phyloP scores from a whole-genome alignment of 2,329 filamentous ascomycete genomes.

The Parasarocladium wereldwijsianum region DNA sequence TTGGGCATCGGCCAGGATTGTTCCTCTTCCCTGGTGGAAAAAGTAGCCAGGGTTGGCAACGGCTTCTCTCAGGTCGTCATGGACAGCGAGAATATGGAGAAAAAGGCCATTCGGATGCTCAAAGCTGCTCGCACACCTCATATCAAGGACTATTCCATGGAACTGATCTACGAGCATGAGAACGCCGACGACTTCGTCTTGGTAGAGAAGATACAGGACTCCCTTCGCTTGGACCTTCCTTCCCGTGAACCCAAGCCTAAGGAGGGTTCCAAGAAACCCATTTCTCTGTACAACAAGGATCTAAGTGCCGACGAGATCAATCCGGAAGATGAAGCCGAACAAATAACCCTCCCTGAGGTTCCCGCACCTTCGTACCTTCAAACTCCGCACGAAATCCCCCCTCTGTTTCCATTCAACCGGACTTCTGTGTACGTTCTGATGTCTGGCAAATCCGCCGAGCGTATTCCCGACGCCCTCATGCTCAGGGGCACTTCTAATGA shows the following conservation, averaged over 20 bases:
- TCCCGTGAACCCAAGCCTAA: no score
- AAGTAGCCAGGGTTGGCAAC: slow-evolving; percentile 36
- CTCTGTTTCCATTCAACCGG: slow-evolving; percentile 52
- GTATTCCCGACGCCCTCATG: slow-evolving; percentile 35
- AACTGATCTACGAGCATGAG: slow-evolving; percentile 38
- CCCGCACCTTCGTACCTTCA: slow-evolving; percentile 44
- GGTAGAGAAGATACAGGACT: slow-evolving; percentile 45
- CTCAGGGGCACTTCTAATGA: slow-evolving; percentile 41
- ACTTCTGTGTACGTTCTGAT: slow-evolving; percentile 52
- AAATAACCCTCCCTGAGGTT: slow-evolving; percentile 40
- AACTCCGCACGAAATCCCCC: slow-evolving; percentile 45
- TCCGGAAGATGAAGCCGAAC: no score
- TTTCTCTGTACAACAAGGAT: no score
- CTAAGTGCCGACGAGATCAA: no score
- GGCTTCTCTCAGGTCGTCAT: slow-evolving; percentile 49
- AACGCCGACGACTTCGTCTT: slow-evolving; percentile 40
- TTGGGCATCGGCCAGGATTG: slow-evolving; percentile 37
- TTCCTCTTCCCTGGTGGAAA: slow-evolving; percentile 38
- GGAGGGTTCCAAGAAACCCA: no score
- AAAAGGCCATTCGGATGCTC: slow-evolving; percentile 58
- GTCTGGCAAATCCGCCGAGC: slow-evolving; percentile 27
- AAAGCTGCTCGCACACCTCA: slow-evolving; percentile 56
- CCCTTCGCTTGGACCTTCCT: no score
- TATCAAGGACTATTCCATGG: slow-evolving; percentile 46
- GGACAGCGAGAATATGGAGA: slow-evolving; percentile 49